Conservation (phyloP, 2,329 filamentous ascomycete species). For the Nemania serpens region DNA sequence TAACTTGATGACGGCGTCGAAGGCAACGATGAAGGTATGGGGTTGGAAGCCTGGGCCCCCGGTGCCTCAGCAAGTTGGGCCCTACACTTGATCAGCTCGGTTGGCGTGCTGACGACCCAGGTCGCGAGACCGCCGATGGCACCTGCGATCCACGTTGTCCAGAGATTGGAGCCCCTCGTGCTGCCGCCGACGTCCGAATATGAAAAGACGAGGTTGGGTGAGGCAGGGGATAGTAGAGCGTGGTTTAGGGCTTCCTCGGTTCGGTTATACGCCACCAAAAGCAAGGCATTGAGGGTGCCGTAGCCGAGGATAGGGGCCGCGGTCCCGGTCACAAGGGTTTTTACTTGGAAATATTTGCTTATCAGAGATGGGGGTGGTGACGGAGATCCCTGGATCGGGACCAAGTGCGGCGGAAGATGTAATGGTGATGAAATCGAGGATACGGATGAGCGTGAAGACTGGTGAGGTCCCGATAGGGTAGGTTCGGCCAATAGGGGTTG, state of each 20-base stretch:
- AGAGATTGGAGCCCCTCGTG: constrained; percentile 49
- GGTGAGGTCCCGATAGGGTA: constrained; percentile 15
- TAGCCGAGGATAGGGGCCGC: constrained; percentile 88
- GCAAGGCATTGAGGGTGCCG: constrained; percentile 85
- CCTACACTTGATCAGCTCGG: constrained; percentile 88
- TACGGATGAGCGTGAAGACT: no score
- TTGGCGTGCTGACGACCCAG: constrained; percentile 85
- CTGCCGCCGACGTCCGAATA: constrained; percentile 31
- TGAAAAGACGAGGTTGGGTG: not conserved
- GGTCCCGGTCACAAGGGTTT: constrained; percentile 63
- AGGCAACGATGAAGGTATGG: constrained; percentile 24
- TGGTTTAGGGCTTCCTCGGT: constrained; percentile 66
- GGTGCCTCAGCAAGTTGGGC: constrained; percentile 63
- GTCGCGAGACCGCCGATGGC: constrained; percentile 81
- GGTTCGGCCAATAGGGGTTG: constrained; percentile 19
- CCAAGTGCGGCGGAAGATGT: not conserved
- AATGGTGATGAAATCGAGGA: no score
- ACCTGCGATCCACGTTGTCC: constrained; percentile 78
- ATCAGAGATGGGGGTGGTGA: not conserved
- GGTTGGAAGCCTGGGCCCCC: constrained; percentile 33
- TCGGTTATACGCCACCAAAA: constrained; percentile 90
- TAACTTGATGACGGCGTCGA: constrained; percentile 57
- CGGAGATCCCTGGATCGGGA: not conserved
- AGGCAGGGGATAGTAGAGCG: constrained; percentile 36
- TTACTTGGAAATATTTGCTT: constrained; percentile 40